Conservation (phyloP, 2,329 filamentous ascomycete genomes). For the Mycosphaerella arachidis region DNA sequence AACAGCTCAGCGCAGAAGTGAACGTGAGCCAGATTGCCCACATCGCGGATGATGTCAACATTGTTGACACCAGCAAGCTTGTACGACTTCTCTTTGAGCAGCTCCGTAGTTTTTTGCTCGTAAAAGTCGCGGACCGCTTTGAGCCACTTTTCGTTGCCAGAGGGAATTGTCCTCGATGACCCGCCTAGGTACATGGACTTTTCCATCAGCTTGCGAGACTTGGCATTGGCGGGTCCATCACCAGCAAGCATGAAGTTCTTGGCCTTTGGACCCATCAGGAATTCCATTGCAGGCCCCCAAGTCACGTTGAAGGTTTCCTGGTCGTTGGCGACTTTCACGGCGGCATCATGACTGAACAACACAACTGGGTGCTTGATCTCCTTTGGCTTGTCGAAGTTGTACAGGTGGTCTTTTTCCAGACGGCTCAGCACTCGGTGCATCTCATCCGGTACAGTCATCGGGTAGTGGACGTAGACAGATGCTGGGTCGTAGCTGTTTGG, state of each 20-base stretch:
- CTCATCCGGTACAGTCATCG: constrained; percentile 45
- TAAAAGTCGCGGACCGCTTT: constrained; percentile 46
- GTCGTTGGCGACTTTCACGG: constrained; percentile 41
- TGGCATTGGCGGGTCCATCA: constrained; percentile 39
- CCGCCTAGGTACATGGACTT: constrained; percentile 39
- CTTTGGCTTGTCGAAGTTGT: constrained; percentile 35
- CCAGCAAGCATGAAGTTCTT: constrained; percentile 48
- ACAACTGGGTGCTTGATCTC: constrained; percentile 34
- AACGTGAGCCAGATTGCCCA: constrained; percentile 52
- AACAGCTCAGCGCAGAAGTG: constrained; percentile 54
- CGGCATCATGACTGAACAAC: constrained; percentile 45
- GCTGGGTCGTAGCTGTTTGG: constrained; percentile 47
- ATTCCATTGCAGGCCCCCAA: constrained; percentile 45
- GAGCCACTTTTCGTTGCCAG: constrained; percentile 40
- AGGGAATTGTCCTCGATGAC: constrained; percentile 26
- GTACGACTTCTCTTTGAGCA: constrained; percentile 44
- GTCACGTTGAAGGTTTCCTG: constrained; percentile 44
- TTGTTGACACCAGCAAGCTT: constrained; percentile 43
- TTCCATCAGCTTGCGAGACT: constrained; percentile 42
- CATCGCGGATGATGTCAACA: constrained; percentile 47
- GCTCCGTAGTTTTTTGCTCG: constrained; percentile 43
- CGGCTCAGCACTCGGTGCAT: constrained; percentile 42
- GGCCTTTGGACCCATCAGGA: constrained; percentile 41
- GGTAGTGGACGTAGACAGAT: constrained; percentile 49
- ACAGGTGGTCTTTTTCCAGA: constrained; percentile 40